Conservation (phyloP, 352 stramenopile genomes). For the Globisporangium uncinulatum region DNA sequence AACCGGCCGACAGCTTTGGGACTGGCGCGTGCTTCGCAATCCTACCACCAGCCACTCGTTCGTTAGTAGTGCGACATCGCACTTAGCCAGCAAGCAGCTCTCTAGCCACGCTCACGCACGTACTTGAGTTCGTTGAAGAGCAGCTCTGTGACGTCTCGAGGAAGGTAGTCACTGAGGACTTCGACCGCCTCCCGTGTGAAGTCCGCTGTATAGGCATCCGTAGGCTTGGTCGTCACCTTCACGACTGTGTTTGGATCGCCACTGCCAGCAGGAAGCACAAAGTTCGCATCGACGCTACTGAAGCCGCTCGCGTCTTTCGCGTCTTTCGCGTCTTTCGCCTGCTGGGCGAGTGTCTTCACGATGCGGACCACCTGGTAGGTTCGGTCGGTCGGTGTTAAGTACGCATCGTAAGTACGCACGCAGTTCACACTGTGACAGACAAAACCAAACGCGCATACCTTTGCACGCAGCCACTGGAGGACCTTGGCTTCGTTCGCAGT, state of each 20-base stretch:
- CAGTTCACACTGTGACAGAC: neutral
- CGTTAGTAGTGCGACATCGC: too few relatives aligned
- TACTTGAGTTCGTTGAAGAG: constrained; percentile 57
- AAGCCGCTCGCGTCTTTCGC: constrained; percentile 14
- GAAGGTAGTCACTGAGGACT: constrained; percentile 51
- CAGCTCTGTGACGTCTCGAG: constrained; percentile 30
- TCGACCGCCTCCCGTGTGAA: constrained; percentile 45
- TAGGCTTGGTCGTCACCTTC: constrained; percentile 10
- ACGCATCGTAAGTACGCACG: neutral
- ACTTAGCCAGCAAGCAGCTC: too few relatives aligned
- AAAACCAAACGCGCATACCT: constrained; percentile 21
- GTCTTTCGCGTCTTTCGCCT: constrained; percentile 19
- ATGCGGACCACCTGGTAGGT: constrained; percentile 25
- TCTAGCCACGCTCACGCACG: constrained; percentile 4
- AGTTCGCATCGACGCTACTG: constrained; percentile 26
- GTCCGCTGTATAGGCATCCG: neutral
- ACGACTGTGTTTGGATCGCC: too few relatives aligned
- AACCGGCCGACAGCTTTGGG: constrained; percentile 8
- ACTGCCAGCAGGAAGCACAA: constrained; percentile 4
- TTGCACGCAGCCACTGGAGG: constrained; percentile 39
- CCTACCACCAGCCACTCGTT: constrained; percentile 9
- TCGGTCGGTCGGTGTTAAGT: neutral
- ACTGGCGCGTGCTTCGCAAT: constrained; percentile 20
- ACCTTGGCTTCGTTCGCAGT: constrained; percentile 53
- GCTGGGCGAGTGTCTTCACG: constrained; percentile 31